Evolutionary conservation across 2,329 filamentous ascomycete species (phyloP).

Genomic region (Phialophora expanda): DNA sequence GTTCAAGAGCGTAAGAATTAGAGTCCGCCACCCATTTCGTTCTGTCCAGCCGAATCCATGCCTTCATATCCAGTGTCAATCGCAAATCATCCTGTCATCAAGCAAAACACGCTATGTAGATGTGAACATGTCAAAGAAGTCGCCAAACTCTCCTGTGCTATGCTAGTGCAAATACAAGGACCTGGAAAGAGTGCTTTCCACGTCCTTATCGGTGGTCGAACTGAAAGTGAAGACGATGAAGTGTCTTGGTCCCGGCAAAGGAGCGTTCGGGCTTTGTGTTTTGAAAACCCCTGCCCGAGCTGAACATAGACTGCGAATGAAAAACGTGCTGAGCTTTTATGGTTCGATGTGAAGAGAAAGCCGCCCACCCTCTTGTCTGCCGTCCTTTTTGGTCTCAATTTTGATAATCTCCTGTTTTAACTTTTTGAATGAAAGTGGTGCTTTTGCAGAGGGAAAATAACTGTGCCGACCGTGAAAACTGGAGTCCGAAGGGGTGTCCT

Average conservation of each 20-base stretch:
- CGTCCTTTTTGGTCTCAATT: constrained; percentile 23
- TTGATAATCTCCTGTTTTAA: constrained; percentile 16
- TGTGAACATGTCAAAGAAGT: constrained; percentile 11
- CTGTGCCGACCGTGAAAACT: constrained; percentile 21
- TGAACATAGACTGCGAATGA: constrained; percentile 4
- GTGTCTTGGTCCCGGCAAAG: constrained; percentile 1
- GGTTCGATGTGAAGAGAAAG: constrained; percentile 24
- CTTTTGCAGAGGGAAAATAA: constrained; percentile 22
- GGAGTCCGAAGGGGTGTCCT: constrained; percentile 14
- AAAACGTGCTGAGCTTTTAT: constrained; percentile 28
- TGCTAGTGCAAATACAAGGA: constrained; percentile 23
- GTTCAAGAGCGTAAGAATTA: constrained; percentile 9
- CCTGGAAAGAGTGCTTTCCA: constrained; percentile 2
- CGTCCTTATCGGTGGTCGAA: constrained; percentile 6
- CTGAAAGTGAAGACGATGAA: constrained; percentile 9
- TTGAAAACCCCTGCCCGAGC: not conserved
- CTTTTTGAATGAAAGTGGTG: constrained; percentile 22
- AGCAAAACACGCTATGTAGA: constrained; percentile 21
- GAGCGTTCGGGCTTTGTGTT: not conserved
- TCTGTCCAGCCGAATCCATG: constrained; percentile 15
- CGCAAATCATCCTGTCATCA: constrained; percentile 18
- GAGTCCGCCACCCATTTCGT: constrained; percentile 18
- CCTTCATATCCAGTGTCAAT: constrained; percentile 13
- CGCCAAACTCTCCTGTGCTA: constrained; percentile 25
- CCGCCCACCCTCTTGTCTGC: constrained; percentile 26